Base-by-base conservation (phyloP, 805 yeast species). In the Myxozyma vanderwaltii region DNA sequence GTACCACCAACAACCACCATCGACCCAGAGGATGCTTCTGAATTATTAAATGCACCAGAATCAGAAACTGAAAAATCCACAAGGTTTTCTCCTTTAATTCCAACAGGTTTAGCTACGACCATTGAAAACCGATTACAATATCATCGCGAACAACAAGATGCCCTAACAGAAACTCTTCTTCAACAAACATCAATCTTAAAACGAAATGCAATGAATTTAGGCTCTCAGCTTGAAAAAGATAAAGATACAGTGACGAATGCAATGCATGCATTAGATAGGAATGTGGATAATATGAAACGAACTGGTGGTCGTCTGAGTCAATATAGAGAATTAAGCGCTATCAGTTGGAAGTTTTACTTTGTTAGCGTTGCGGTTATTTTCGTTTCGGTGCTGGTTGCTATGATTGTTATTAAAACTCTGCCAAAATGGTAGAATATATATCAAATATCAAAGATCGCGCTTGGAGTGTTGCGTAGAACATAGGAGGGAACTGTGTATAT, bases 101-200 rank as follows among this genome's bases (percentile, higher is more conserved):
- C 58, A 1, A 13, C 49, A 6, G 61, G 52, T 2, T 19, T 35
- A 19, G 38, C 47, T 1, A 61, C 64, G n/a, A 55, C 65, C 12
- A 45, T 62, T 12, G 65, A 62, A 35, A 54, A 55, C 31, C 40
- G 64, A 26, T 49, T 62, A 13, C 61, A 60, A 5, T 63, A 62
- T 21, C 68, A 66, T 46, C 64, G 68, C n/a, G 48, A 60, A 3
- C 61, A 64, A 47, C 87, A 83, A 68, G 79, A 79, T 38, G 80
- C 79, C 39, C 71, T 83, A 15, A 68, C 83, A 33, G 70, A 69
- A 29, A 86, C 83, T 41, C 72, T 83, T 50, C 68, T 79, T 2
- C 77, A 74, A 19, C 76, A 83, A 71, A 83, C 84, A 0, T 66
- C 76, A 6, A 71, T 75, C 6, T 76, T 83, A 63, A 81, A 79